These are phyloP conservation scores for Starmera stellimalicola DNA, from an alignment of 1,139 yeast genomes.

Conservation along the genomic window DNA sequence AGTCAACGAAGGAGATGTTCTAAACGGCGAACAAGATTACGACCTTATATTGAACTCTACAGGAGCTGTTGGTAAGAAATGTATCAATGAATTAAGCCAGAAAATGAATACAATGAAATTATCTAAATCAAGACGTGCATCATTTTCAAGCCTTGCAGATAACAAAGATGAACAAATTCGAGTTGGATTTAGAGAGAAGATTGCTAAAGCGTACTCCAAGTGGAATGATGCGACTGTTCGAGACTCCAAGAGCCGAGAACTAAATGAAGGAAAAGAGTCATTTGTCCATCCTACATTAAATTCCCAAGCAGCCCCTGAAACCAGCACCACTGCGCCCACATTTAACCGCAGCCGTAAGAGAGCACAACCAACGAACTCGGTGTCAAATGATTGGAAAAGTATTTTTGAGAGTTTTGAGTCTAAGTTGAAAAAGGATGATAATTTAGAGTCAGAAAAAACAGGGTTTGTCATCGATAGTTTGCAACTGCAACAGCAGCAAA, in stretches of 20 bases:
- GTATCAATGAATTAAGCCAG: background rate
- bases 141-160: constrained; percentile 12
- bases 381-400: background rate
- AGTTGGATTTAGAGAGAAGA: constrained; percentile 14
- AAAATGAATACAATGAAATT: background rate
- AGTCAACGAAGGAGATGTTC: constrained; percentile 5
- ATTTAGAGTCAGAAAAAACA: background rate
- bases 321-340: background rate
- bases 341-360: background rate
- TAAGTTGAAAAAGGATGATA: background rate
- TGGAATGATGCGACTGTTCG: constrained; percentile 4
- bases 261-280: background rate
- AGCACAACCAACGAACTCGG: background rate
- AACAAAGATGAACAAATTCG: constrained; percentile 3
- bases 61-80: background rate
- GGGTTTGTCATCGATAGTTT: background rate
- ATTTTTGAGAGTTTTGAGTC: background rate
- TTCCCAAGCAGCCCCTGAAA: background rate
- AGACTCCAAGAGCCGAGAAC: background rate
- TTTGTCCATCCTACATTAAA: constrained; percentile 5
- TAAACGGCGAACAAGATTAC: background rate
- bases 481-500: background rate
- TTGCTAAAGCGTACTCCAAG: constrained; percentile 20
- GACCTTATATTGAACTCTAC: background rate
- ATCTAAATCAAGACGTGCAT: constrained; percentile 11